Base-by-base conservation (phyloP, 225 moss, liverwort and hornwort species). In the Bryum argenteum region DNA sequence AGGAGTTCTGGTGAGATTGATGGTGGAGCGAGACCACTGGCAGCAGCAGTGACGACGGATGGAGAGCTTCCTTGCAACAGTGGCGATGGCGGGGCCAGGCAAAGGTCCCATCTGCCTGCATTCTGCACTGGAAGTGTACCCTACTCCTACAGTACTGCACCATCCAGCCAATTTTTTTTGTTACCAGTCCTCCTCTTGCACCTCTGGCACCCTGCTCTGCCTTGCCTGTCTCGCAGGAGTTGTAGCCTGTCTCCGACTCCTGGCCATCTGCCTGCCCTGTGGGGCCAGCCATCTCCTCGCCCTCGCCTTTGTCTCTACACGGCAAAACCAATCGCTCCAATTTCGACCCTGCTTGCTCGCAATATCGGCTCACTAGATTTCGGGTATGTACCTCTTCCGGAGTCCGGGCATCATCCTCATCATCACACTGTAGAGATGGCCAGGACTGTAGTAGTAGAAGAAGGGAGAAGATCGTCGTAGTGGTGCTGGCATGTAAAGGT, bases 371-470 rank as follows among this genome's bases (percentile, higher is more conserved):
- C 61, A 70, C 73, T 78, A 78, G 82, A 82, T 82, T 82, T 71
- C 59, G 75, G 81, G 74, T 66, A 65, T 71, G 82, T 82, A 74
- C 71, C 73, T 37, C 8, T 59, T 24, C 61, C 55, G 24, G 39
- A 65, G 64, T 42, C 79, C 79, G 80, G 77, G 81, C 72, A 77
- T 79, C 82, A 70, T 70, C 75, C 82, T 82, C 78, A 78, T 79
- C 78, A 75, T 58, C 63, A 68, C 75, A 75, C 78, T 82, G 82
- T 78, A 78, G 78, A 63, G 40, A 70, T 65, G 57, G 77, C 64
- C 17, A 56, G 57, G 55, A 71, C 81, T 77, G 65, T 77, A 67
- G 53, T 21, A 1, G 48, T 11, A 50, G 50, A 17, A 24, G 50
- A 33, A 28, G 42, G 12, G 18, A 10, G 19, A 24, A n/a, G 16